phyloP scores from a whole-genome alignment of 441 rosid genomes.

The Corymbia citriodora region DNA sequence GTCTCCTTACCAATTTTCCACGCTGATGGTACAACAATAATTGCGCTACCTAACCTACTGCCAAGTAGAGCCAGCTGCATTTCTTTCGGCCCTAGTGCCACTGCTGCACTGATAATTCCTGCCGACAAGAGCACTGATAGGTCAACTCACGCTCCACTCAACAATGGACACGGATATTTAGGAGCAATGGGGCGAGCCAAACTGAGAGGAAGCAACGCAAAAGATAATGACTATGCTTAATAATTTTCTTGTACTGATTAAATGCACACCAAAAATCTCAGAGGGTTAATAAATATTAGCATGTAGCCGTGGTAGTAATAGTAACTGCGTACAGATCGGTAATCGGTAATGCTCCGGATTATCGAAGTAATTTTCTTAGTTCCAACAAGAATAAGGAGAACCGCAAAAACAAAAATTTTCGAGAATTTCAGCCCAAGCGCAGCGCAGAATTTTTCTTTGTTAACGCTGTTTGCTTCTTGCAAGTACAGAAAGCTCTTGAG shows the following conservation, averaged over 20 bases:
- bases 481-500: no score
- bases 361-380: background rate
- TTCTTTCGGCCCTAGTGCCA: no score
- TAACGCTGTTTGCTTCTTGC: background rate
- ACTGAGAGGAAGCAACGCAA: no score
- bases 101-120: no score
- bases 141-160: no score
- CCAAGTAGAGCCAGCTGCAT: no score
- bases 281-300: background rate
- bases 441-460: background rate
- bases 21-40: background rate
- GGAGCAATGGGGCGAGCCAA: no score
- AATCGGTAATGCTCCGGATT: background rate
- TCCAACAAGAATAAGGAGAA: background rate
- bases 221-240: no score
- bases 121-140: no score
- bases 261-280: background rate
- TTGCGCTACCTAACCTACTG: background rate
- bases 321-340: background rate
- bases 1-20: background rate
- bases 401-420: accelerated
- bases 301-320: background rate
- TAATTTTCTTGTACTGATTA: no score
- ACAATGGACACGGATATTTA: background rate
- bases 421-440: accelerated